phyloP scores from a whole-genome alignment of 2,329 filamentous ascomycete species.

The Dothiorella sarmentorum region DNA sequence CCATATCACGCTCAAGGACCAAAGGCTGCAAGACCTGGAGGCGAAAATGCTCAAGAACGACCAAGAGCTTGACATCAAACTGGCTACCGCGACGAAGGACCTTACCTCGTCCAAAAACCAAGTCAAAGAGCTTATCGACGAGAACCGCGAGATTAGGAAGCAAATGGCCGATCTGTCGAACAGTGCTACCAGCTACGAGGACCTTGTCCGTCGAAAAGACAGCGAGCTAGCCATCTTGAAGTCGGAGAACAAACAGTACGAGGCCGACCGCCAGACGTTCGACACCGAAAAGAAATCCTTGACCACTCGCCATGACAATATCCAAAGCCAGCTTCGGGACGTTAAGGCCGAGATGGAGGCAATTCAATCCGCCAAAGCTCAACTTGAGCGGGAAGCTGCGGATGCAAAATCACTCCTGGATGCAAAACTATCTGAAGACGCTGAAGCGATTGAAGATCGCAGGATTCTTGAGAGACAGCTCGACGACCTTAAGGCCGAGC shows the following conservation, averaged over 20 bases:
- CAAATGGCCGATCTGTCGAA: conserved; percentile 84
- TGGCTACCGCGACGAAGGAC: conserved; percentile 74
- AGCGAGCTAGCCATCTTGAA: conserved; percentile 85
- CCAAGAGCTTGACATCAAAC: conserved; percentile 83
- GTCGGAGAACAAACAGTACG: conserved; percentile 76
- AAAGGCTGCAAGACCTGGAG: conserved; percentile 85
- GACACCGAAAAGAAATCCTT: conserved; percentile 75
- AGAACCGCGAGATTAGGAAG: conserved; percentile 78
- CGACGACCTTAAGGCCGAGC: conserved; percentile 77
- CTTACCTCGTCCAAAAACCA: conserved; percentile 69
- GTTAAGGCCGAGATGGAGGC: conserved; percentile 85
- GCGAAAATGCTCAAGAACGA: conserved; percentile 77
- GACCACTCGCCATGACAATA: conserved; percentile 71
- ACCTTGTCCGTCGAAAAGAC: conserved; percentile 88
- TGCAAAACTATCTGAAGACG: conserved; percentile 84
- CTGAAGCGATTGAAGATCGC: conserved; percentile 73
- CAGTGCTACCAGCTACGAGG: conserved; percentile 92
- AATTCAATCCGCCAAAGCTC: conserved; percentile 76
- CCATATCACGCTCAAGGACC: conserved; percentile 82
- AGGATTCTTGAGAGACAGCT: conserved; percentile 84
- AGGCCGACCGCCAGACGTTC: conserved; percentile 73
- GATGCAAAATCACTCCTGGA: conserved; percentile 86
- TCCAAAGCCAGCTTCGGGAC: conserved; percentile 72
- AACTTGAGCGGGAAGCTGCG: conserved; percentile 81
- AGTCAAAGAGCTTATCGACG: conserved; percentile 71